These are phyloP conservation scores for Chamaecrista fasciculata DNA, from an alignment of 306 rosid species.

Conservation along the genomic window DNA sequence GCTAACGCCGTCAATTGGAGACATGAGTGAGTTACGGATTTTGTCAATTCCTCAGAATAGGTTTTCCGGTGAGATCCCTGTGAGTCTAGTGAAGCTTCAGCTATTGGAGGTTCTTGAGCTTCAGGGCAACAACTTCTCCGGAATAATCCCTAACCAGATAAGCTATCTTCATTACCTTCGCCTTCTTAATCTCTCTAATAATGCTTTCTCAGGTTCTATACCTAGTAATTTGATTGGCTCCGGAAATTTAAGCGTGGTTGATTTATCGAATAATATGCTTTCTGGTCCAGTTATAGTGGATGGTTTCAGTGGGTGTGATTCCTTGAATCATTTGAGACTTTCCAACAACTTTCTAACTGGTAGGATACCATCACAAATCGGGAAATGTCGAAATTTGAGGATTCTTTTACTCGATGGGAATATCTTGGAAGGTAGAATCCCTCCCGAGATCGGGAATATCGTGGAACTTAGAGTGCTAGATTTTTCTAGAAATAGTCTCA, in stretches of 20 bases:
- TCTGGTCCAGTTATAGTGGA: conserved; percentile 37
- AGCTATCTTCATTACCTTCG: conserved; percentile 38
- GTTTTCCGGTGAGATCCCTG: conserved; percentile 50
- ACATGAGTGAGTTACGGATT: conserved; percentile 37
- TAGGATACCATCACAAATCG: conserved; percentile 46
- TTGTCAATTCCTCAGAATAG: conserved; percentile 47
- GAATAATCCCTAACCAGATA: conserved; percentile 39
- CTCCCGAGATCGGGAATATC: conserved; percentile 42
- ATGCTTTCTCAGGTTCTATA: conserved; percentile 42
- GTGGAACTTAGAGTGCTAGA: conserved; percentile 52
- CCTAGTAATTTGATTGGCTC: conserved; percentile 40
- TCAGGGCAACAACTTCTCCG: conserved; percentile 61
- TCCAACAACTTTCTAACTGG: conserved; percentile 49
- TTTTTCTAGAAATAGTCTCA: conserved; percentile 64
- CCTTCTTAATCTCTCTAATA: conserved; percentile 49
- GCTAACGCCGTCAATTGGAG: conserved; percentile 36
- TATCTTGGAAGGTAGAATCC: conserved; percentile 54
- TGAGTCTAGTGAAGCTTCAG: conserved; percentile 38
- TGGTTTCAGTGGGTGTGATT: conserved; percentile 31
- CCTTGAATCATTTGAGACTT: conserved; percentile 45
- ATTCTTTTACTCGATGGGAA: conserved; percentile 61
- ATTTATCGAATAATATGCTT: conserved; percentile 55
- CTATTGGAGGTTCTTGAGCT: conserved; percentile 44
- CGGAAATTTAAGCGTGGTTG: conserved; percentile 34
- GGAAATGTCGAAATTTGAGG: conserved; percentile 50